Percentiles rank a stretch among this genome's conserved stretches.
phyloP scores from a whole-genome alignment of 148 eudicot species.

The Vaccinium darrowii region DNA sequence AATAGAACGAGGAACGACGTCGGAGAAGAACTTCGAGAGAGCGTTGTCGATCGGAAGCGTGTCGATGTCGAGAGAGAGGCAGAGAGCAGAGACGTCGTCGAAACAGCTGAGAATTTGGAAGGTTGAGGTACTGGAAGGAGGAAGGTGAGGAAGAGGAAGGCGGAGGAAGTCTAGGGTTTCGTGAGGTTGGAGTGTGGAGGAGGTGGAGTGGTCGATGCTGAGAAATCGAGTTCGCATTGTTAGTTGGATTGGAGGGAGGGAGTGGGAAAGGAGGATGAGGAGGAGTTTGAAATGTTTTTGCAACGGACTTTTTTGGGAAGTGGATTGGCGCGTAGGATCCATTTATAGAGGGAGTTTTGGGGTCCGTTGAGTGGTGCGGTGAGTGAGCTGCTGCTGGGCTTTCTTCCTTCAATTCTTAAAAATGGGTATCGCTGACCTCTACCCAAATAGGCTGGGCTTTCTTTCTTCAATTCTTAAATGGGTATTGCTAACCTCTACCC shows the following conservation, averaged over 20 bases:
- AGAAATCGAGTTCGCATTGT: constrained; percentile 75
- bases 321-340: not conserved
- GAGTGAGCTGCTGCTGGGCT: too few relatives aligned
- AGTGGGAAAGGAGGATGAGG: not conserved
- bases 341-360: not conserved
- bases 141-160: constrained; percentile 45
- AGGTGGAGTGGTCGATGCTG: constrained; percentile 29
- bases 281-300: not conserved
- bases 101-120: constrained; percentile 27
- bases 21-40: constrained; percentile 60
- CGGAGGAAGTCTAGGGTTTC: constrained; percentile 61
- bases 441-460: too few relatives aligned
- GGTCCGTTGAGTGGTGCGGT: too few relatives aligned
- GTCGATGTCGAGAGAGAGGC: constrained; percentile 31
- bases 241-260: not conserved
- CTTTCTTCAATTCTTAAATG: too few relatives aligned
- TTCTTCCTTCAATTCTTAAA: too few relatives aligned
- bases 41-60: constrained; percentile 45
- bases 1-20: constrained; percentile 53
- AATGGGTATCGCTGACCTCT: too few relatives aligned
- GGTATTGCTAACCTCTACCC: too few relatives aligned
- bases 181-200: constrained; percentile 24
- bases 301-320: not conserved
- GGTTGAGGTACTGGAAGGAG: constrained; percentile 26
- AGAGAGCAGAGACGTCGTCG: constrained; percentile 27